These are phyloP conservation scores for Rehmannia glutinosa DNA, from an alignment of 257 asterid genomes.

Conservation along the genomic window DNA sequence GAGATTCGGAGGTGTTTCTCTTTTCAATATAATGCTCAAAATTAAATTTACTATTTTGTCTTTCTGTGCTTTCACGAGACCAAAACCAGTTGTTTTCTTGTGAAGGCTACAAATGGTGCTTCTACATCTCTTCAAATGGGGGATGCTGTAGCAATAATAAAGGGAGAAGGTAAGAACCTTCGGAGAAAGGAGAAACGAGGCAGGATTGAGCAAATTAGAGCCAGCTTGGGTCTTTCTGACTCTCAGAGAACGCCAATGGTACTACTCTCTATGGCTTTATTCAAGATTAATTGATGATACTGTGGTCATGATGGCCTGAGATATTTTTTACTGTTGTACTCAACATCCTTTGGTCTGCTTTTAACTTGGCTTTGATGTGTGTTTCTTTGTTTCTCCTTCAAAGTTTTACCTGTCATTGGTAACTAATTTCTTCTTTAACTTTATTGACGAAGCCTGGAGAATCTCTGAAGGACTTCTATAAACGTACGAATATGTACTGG, in stretches of 20 bases:
- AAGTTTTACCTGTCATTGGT: not conserved
- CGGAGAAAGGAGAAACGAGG: slow-evolving; percentile 87
- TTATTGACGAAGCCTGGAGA: slow-evolving; percentile 73
- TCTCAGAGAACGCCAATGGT: slow-evolving; percentile 94
- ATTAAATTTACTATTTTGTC: not conserved
- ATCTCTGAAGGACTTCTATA: slow-evolving; percentile 82
- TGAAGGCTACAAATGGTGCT: slow-evolving; percentile 45
- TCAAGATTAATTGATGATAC: slow-evolving; percentile 2
- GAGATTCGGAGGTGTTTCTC: slow-evolving; percentile 50
- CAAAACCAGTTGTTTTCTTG: slow-evolving; percentile 8
- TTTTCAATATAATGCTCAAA: slow-evolving; percentile 14
- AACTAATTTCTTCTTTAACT: slow-evolving; percentile 7
- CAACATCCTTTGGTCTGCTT: not conserved
- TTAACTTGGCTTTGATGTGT: not conserved
- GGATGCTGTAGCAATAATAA: slow-evolving; percentile 86
- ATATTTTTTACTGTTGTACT: not conserved
- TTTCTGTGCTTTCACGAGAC: not conserved
- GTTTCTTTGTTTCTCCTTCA: not conserved
- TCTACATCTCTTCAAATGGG: slow-evolving; percentile 55
- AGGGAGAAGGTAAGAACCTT: slow-evolving; percentile 76
- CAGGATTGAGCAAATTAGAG: slow-evolving; percentile 94
- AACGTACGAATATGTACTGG: slow-evolving; percentile 96
- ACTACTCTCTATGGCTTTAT: slow-evolving; percentile 9
- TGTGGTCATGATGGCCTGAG: not conserved
- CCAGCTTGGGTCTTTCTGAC: slow-evolving; percentile 97